Evolutionary conservation across 768 basidiomycete species (phyloP).

Genomic region (Mycena kentingensis): DNA sequence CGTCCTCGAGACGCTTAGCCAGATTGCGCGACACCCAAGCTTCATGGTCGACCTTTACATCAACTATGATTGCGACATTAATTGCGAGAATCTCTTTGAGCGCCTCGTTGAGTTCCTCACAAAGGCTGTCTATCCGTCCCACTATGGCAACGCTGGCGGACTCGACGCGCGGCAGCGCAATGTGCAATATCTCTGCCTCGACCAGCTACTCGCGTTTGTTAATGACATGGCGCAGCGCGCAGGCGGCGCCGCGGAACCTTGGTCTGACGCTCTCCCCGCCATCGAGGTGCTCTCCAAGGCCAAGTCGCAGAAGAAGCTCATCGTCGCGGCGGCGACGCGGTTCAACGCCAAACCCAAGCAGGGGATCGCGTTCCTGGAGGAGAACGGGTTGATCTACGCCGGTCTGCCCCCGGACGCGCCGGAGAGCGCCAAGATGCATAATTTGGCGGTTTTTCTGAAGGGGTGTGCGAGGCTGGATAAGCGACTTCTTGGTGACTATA

Average conservation of each 20-base stretch:
- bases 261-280: slow-evolving; percentile 59
- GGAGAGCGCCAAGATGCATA: slow-evolving; percentile 45
- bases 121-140: slow-evolving; percentile 79
- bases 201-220: slow-evolving; percentile 83
- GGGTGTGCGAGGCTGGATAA: slow-evolving; percentile 86
- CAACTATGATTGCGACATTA: slow-evolving; percentile 97
- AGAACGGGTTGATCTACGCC: slow-evolving; percentile 83
- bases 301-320: slow-evolving; percentile 86
- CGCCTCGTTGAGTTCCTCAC: slow-evolving; percentile 85
- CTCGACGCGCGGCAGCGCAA: slow-evolving; percentile 70
- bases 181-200: slow-evolving; percentile 85
- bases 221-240: slow-evolving; percentile 81
- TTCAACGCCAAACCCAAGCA: slow-evolving; percentile 95
- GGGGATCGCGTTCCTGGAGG: slow-evolving; percentile 88
- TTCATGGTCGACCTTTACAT: slow-evolving; percentile 96
- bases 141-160: slow-evolving; percentile 55
- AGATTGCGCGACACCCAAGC: slow-evolving; percentile 78
- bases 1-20: slow-evolving; percentile 83
- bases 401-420: slow-evolving; percentile 60
- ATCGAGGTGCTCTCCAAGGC: slow-evolving; percentile 60
- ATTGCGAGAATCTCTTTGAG: slow-evolving; percentile 96
- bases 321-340: slow-evolving; percentile 77
- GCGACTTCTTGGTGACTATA: slow-evolving; percentile 88
- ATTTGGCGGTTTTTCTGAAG: slow-evolving; percentile 86
- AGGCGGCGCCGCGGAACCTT: slow-evolving; percentile 46